Conservation (phyloP, 345 rosid species). For the Citrus sp. region DNA sequence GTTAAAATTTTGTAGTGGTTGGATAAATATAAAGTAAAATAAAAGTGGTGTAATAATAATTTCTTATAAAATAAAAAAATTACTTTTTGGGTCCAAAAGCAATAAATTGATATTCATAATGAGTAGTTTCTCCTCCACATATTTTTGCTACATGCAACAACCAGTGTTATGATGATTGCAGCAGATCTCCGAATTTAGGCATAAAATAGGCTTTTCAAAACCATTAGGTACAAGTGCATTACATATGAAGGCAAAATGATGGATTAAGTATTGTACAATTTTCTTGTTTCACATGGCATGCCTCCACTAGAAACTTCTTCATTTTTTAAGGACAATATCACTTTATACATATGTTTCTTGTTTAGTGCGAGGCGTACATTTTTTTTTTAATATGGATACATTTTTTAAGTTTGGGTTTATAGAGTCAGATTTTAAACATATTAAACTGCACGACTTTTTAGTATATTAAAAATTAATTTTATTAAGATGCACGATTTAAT, state of each 20-base stretch:
- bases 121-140: background rate
- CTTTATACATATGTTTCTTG: no score
- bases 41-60: no score
- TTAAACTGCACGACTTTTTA: no score
- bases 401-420: no score
- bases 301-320: background rate
- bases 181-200: slow-evolving; percentile 23
- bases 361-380: no score
- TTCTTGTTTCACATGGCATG: slow-evolving; percentile 2
- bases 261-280: background rate
- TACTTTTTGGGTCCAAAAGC: background rate
- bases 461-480: no score
- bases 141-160: slow-evolving; percentile 2
- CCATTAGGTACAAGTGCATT: background rate
- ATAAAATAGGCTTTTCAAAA: slow-evolving; percentile 20
- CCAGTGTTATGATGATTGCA: slow-evolving; percentile 8
- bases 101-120: background rate
- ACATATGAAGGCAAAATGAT: background rate
- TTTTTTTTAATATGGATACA: no score
- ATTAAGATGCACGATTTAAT: no score
- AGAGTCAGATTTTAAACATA: no score
- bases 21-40: no score
- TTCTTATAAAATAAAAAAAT: no score
- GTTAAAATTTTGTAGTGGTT: no score
- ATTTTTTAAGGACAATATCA: background rate